Evolutionary conservation across 1,139 yeast genomes (phyloP).

Genomic region (Pichia sp.): DNA sequence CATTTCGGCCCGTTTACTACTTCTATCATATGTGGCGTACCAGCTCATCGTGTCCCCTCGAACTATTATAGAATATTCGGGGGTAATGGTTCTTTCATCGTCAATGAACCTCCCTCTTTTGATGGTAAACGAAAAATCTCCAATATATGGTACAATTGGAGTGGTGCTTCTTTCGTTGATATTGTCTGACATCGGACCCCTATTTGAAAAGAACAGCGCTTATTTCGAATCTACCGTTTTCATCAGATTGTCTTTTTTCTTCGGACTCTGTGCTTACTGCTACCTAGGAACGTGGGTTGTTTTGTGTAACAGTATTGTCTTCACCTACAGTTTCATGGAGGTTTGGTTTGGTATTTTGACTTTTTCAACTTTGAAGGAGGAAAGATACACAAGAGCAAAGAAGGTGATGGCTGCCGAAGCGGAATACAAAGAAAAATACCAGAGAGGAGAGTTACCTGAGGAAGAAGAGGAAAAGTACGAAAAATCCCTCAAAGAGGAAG

Average conservation of each 20-base stretch:
- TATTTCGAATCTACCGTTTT: conserved; percentile 72
- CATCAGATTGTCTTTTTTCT: conserved; percentile 54
- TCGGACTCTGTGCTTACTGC: conserved; percentile 46
- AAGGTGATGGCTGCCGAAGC: conserved; percentile 40
- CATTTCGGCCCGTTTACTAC: conserved; percentile 45
- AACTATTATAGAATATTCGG: conserved; percentile 42
- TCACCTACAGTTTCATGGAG: conserved; percentile 61
- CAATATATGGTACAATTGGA: conserved; percentile 50
- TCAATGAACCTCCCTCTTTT: conserved; percentile 52
- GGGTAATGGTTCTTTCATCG: conserved; percentile 50
- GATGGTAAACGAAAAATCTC: conserved; percentile 43
- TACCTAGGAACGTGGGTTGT: conserved; percentile 41
- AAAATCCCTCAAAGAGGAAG: conserved; percentile 26
- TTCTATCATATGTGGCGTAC: conserved; percentile 45
- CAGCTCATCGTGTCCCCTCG: conserved; percentile 42
- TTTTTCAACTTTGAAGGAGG: conserved; percentile 63
- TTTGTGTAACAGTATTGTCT: conserved; percentile 59
- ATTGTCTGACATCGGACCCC: conserved; percentile 54
- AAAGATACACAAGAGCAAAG: conserved; percentile 34
- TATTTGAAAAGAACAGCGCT: conserved; percentile 49
- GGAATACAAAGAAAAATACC: conserved; percentile 32
- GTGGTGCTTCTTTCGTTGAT: conserved; percentile 44
- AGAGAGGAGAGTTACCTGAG: conserved; percentile 28
- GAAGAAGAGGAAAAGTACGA: conserved; percentile 24
- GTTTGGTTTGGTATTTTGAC: conserved; percentile 68